Conservation (phyloP, 495 filamentous ascomycete species). For the Xylaria telfairii region DNA sequence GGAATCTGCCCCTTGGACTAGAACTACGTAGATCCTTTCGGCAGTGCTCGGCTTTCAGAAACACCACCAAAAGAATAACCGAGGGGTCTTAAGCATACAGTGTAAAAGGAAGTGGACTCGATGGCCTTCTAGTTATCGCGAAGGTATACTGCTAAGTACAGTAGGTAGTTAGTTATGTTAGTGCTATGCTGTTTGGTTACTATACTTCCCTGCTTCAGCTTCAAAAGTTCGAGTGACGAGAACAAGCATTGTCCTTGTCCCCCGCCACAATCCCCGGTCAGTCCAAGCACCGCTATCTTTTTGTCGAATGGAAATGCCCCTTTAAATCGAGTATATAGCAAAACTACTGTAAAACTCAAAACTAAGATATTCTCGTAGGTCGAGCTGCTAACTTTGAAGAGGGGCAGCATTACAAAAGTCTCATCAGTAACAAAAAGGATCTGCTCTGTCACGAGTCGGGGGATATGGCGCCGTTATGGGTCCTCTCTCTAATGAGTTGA, state of each 20-base stretch:
- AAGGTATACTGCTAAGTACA: no score
- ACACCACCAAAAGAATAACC: background rate
- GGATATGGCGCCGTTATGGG: slow-evolving; percentile 15
- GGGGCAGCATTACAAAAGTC: background rate
- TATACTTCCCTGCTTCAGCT: slow-evolving; percentile 11
- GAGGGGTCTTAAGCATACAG: background rate
- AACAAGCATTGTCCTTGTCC: background rate
- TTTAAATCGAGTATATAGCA: no score
- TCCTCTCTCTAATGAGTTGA: background rate
- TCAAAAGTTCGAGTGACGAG: background rate
- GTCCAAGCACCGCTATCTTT: slow-evolving; percentile 1
- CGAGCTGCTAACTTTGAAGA: background rate
- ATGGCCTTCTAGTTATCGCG: background rate
- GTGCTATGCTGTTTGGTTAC: background rate
- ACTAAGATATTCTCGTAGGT: background rate
- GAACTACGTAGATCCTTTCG: background rate
- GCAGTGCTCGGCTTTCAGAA: background rate
- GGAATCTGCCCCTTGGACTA: background rate
- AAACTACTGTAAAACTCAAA: no score
- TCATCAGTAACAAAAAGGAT: slow-evolving; percentile 1
- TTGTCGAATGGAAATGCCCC: background rate
- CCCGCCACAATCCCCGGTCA: slow-evolving; percentile 3
- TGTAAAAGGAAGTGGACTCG: background rate
- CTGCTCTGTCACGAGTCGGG: slow-evolving; percentile 20
- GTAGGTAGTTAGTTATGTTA: no score